Evolutionary conservation across 2,329 filamentous ascomycete genomes (phyloP).

Genomic region (Rutstroemia sp.): DNA sequence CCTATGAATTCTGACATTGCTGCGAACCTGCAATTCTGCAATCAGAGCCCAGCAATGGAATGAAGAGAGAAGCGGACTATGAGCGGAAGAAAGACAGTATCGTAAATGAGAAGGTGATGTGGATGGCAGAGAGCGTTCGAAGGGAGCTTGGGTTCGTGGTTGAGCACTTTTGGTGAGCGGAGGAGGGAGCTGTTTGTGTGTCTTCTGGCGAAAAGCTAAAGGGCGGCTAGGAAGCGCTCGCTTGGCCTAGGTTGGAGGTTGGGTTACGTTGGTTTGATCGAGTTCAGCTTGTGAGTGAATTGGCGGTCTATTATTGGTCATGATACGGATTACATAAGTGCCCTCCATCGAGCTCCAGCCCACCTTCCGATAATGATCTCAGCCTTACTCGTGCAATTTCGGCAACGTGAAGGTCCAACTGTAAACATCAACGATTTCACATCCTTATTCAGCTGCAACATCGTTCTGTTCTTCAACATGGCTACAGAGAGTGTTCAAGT

Average conservation of each 20-base stretch:
- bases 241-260: neutral
- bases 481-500: neutral
- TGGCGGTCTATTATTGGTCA: too few species aligned
- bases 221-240: slow-evolving; percentile 8
- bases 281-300: too few species aligned
- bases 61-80: neutral
- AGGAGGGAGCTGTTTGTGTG: slow-evolving; percentile 1
- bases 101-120: slow-evolving; percentile 4
- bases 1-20: slow-evolving; percentile 55
- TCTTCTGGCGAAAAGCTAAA: slow-evolving; percentile 8
- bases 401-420: neutral
- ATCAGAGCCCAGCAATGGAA: slow-evolving; percentile 26
- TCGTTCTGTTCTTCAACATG: neutral
- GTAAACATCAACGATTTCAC: too few species aligned
- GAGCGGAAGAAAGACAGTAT: neutral
- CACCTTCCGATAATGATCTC: neutral
- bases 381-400: neutral
- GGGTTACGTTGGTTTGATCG: neutral
- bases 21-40: slow-evolving; percentile 16
- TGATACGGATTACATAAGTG: too few species aligned
- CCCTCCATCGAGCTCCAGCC: neutral
- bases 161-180: neutral
- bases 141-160: neutral
- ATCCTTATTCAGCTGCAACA: neutral
- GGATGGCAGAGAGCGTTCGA: neutral